Percentiles rank a stretch among this genome's conserved stretches.
phyloP scores from a whole-genome alignment of 257 asterid genomes.

The Fraxinus pennsylvanica region DNA sequence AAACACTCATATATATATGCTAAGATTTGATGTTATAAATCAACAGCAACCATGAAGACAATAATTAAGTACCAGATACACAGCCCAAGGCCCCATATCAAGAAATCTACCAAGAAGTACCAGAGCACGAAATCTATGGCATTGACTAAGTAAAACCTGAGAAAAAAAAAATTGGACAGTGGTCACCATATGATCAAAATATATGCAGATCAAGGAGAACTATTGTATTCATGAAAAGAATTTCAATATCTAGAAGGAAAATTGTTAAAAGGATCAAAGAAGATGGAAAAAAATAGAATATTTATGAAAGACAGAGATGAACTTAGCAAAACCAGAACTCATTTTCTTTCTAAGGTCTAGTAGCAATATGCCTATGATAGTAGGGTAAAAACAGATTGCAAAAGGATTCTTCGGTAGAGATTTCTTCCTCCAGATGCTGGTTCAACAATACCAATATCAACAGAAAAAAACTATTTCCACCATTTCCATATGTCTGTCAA shows the following conservation, averaged over 20 bases:
- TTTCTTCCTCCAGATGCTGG: too few species aligned
- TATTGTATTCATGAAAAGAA: background rate
- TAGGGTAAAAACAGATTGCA: too few species aligned
- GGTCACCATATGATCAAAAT: background rate
- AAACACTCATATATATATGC: conserved; percentile 5
- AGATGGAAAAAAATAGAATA: background rate
- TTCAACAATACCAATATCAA: too few species aligned
- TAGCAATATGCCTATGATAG: background rate
- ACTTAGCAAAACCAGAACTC: background rate
- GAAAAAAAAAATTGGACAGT: conserved; percentile 14
- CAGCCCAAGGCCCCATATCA: conserved; percentile 99
- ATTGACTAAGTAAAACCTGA: conserved; percentile 96
- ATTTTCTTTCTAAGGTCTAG: conserved; percentile 5
- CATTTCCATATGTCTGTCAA: background rate
- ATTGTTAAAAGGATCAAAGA: background rate
- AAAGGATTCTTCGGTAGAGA: too few species aligned
- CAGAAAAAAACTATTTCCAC: too few species aligned
- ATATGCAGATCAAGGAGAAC: background rate
- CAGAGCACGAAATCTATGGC: conserved; percentile 97
- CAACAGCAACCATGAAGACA: conserved; percentile 19
- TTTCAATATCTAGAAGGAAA: background rate
- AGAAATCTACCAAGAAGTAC: conserved; percentile 98
- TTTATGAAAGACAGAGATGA: background rate
- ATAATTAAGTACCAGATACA: conserved; percentile 71
- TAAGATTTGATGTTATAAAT: conserved; percentile 12